Conservation (phyloP, 2,329 filamentous ascomycete genomes). For the Aspergillus versicolor region DNA sequence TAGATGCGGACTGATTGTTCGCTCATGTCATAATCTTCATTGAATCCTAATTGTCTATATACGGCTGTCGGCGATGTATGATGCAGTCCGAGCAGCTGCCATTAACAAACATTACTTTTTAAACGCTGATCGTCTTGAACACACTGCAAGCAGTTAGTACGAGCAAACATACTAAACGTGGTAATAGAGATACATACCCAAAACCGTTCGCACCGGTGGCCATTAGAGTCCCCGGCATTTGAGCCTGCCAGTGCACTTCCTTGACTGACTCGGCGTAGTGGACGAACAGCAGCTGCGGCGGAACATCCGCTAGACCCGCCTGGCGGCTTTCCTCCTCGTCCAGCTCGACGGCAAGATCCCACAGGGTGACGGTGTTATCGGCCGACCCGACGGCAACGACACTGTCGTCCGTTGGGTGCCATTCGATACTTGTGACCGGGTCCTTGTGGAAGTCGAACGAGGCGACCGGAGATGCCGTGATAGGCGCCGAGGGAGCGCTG, state of each 20-base stretch:
- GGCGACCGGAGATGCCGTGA: constrained; percentile 76
- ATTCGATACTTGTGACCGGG: constrained; percentile 93
- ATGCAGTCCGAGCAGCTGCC: background rate
- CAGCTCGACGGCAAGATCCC: constrained; percentile 94
- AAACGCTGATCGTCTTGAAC: constrained; percentile 81
- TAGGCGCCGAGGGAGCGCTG: constrained; percentile 46
- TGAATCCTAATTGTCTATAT: background rate
- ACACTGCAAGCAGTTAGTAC: constrained; percentile 52
- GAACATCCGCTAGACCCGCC: constrained; percentile 82
- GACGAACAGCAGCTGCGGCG: constrained; percentile 91
- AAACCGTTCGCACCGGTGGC: constrained; percentile 88
- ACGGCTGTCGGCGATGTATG: background rate
- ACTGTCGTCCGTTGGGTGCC: constrained; percentile 96
- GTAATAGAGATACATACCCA: constrained; percentile 46
- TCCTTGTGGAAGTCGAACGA: constrained; percentile 95
- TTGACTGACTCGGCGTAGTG: constrained; percentile 95
- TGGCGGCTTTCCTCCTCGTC: constrained; percentile 96
- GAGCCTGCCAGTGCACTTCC: constrained; percentile 95
- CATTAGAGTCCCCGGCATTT: constrained; percentile 86
- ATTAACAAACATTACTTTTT: constrained; percentile 22
- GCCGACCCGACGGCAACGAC: constrained; percentile 89
- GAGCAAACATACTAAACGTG: background rate
- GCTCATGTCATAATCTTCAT: no score
- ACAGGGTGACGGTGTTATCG: constrained; percentile 91
- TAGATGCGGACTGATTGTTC: background rate